Base-by-base conservation (phyloP, 345 rosid species). In the Pugionium dolabratum region DNA sequence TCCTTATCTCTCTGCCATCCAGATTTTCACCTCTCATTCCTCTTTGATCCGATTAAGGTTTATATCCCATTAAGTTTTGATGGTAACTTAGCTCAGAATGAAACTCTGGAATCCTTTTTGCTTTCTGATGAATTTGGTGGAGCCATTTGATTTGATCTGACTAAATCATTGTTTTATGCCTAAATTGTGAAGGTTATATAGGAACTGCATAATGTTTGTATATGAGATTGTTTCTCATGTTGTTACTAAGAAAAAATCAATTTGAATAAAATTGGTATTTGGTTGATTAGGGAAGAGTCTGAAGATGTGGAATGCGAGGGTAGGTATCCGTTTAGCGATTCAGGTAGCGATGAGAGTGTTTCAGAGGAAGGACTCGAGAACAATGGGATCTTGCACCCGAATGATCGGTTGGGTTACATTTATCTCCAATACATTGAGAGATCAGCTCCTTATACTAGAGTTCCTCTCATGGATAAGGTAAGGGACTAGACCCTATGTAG, bases 391-490 rank as follows among this genome's bases (percentile, higher is more conserved):
- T 82, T 81, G 80, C 94, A 79, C 59, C 78, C 73, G 3, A 88
- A 83, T 73, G 86, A 85, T 62, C 78, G 91, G 39, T 69, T 94
- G 77, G 99, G 99, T 49, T 72, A 80, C 59, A 88, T 84, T 32
- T 86, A 90, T 64, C 81, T 81, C 59, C 91, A 88, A 69, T 83
- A 88, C 84, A 86, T 88, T 44, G 99, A 94, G 78, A 84, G 86
- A 79, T 85, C 88, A 47, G 78, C 99, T 79, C 99, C 99, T 59
- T 88, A 84, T 64, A 82, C 84, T 42, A 85, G 99, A 84, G 91
- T 94, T 70, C 99, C 99, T 71, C 89, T 94, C 72, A 85, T 84
- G 96, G 99, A 94, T 70, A 90, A 94, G 99, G 99, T 94, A 70
- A 68, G 4, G 18, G 18, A 18, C 18, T 18, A 18, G 0, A 18